Evolutionary conservation across 202 grass and related monocot species (phyloP), one percentile per base, ranked within the genome.

Genomic region (Cymbopogon flexuosus): DNA sequence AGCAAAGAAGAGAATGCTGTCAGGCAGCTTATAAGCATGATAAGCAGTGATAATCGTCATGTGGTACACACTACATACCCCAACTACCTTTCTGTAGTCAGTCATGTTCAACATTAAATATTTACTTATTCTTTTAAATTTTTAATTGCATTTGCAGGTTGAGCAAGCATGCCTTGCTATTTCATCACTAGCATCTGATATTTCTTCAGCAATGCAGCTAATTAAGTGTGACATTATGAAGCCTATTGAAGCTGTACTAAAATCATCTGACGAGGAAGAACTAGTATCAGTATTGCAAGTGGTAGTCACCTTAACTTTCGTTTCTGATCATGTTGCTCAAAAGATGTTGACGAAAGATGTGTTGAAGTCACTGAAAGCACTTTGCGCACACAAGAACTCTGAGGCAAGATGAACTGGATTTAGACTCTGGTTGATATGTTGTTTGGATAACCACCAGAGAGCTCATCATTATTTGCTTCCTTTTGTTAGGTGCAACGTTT

Each of bases 161-260:
- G 94, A 97, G 78, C 94, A 97, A 87, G 94, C 94, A 35, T 93
- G 94, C 72, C 81, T 89, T 86, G 89, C 94, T 84, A 92, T 97
- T 85, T 97, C 92, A 39, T 97, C 89, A 45, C 35, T 97, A 65
- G 92, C 90, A 40, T 86, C 92, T 31, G 94, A 97, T 92, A 90
- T 94, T 87, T 85, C 84, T 69, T 88, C 85, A 67, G 92, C 92
- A 73, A 93, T 89, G 86, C 92, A 94, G 62, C 78, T 97, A 72
- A 90, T 97, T 72, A 97, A 94, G 78, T 94, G 91, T 68, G 94
- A 97, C 62, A 90, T 97, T 64, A 97, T 97, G 94, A 89, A 97
- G 81, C 94, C 94, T 11, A 89, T 97, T 82, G 94, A 92, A 89
- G 90, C 86, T 62, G 92, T 97, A 85, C 79, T 97, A 29, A 97